Evolutionary conservation across 2,329 filamentous ascomycete species (phyloP).

Genomic region (Cordyceps farinosa): DNA sequence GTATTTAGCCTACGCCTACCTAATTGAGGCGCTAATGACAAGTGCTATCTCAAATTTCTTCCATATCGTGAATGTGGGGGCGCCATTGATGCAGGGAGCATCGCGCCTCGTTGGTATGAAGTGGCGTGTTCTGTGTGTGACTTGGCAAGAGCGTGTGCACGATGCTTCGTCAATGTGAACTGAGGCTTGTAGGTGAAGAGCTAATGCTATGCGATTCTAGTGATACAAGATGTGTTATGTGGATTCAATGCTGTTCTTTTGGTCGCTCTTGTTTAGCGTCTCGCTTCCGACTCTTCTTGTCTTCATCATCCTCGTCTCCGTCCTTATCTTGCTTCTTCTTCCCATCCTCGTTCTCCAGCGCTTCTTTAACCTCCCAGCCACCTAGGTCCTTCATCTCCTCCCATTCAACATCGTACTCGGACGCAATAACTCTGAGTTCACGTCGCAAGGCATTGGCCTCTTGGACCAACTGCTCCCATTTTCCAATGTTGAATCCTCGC

Average conservation of each 20-base stretch:
- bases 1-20: background rate
- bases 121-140: background rate
- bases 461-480: conserved; percentile 75
- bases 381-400: conserved; percentile 72
- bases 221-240: background rate
- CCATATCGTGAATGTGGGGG: background rate
- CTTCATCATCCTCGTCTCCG: conserved; percentile 37
- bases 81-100: no score
- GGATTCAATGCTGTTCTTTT: conserved; percentile 12
- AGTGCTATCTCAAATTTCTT: background rate
- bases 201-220: conserved; percentile 7
- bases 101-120: background rate
- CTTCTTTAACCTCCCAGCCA: conserved; percentile 59
- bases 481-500: conserved; percentile 69
- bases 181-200: background rate
- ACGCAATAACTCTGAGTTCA: conserved; percentile 76
- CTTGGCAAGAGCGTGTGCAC: background rate
- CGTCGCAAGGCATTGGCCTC: conserved; percentile 73
- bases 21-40: background rate
- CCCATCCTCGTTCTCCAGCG: conserved; percentile 51
- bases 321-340: conserved; percentile 34
- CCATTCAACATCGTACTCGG: conserved; percentile 90
- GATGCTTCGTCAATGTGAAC: background rate
- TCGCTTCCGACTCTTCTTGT: conserved; percentile 33
- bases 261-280: conserved; percentile 26